Base-by-base conservation (phyloP, 2,329 filamentous ascomycete species). In the Aspergillus proliferans region DNA sequence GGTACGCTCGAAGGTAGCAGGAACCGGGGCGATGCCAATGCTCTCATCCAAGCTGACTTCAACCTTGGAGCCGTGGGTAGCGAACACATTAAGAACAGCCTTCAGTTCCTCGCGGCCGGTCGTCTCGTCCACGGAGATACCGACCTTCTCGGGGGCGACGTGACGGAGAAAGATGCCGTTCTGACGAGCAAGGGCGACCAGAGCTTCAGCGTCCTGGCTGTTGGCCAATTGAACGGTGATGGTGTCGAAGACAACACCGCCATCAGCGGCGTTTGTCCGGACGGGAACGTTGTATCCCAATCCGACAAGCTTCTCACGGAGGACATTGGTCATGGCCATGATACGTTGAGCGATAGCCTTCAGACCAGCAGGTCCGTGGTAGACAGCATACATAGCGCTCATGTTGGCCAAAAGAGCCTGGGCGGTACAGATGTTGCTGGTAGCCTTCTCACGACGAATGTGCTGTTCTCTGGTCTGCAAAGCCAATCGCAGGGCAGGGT, bases 401-500 rank as follows among this genome's bases (percentile, higher is more conserved):
- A 96, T 96, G 70, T 97, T 97, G 34, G 92, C 92, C 46, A 96
- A 77, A 22, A 97, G 75, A 7, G 92, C 92, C 71, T 97, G 92
- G 1, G 92, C 91, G 1, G 92, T 97, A 75, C 92, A 97, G 51
- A 96, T 91, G 65, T 97, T 97, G 76, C 90, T 95, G 1, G 92
- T 97, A 1, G 92, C 92, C 79, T 96, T 96, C 69, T 97, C 92
- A 63, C 92, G 82, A 56, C 92, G 82, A 66, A 97, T 96, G 68
- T 97, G 92, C 74, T 97, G 92, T 73, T 97, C 92, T 60, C 92
- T 80, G 8, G 92, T 96, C 72, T 97, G 92, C 46, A 96, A 75
- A 15, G 92, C 87, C 63, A 96, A 73, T 60, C 92, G 81, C 56
- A 94, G 84, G 4, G 91, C 92, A 10, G 80, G 84, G 54, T 87